Conservation (phyloP, 495 filamentous ascomycete species). For the Usnea hakonensis region DNA sequence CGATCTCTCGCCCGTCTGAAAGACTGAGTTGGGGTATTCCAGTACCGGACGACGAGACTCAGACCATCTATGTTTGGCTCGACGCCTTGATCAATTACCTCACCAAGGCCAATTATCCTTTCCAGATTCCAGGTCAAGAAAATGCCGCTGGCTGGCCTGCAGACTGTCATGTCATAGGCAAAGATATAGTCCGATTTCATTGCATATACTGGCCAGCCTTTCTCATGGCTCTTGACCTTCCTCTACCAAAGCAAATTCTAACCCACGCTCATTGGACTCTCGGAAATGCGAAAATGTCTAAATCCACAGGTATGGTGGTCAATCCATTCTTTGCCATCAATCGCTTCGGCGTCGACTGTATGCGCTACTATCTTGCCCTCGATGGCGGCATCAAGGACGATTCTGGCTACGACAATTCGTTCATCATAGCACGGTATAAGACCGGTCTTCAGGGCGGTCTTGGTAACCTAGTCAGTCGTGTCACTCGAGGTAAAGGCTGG, state of each 20-base stretch:
- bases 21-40: constrained; percentile 83
- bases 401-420: constrained; percentile 72
- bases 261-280: constrained; percentile 95
- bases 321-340: constrained; percentile 91
- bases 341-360: constrained; percentile 75
- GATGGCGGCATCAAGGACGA: constrained; percentile 70
- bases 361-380: constrained; percentile 79
- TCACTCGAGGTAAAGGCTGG: constrained; percentile 61
- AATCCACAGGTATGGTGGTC: constrained; percentile 88
- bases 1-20: constrained; percentile 72
- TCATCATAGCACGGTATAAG: constrained; percentile 69
- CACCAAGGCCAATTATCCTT: constrained; percentile 77
- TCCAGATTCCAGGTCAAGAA: constrained; percentile 57
- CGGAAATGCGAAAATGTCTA: constrained; percentile 85
- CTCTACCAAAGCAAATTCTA: constrained; percentile 72
- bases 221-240: constrained; percentile 78
- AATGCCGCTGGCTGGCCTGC: constrained; percentile 70
- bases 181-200: constrained; percentile 95
- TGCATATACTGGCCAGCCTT: constrained; percentile 97
- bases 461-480: constrained; percentile 68
- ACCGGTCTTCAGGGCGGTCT: constrained; percentile 63
- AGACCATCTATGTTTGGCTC: constrained; percentile 97
- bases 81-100: constrained; percentile 93
- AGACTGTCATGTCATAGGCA: constrained; percentile 85
- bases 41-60: constrained; percentile 72